Conservation (phyloP, 495 filamentous ascomycete species). For the Podospora sp. region DNA sequence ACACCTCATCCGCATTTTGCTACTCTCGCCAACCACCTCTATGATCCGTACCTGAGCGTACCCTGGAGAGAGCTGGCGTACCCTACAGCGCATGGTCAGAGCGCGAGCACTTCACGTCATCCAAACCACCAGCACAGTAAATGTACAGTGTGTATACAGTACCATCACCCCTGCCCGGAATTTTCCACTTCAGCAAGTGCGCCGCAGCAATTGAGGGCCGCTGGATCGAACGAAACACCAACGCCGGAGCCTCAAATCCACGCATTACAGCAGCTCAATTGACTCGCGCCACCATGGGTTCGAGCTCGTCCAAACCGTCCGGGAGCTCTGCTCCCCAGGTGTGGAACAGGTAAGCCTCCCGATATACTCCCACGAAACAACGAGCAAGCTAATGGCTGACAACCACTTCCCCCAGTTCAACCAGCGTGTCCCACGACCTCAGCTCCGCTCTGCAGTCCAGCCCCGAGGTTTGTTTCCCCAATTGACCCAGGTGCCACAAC, state of each 20-base stretch:
- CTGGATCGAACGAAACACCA: conserved; percentile 1
- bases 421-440: conserved; percentile 84
- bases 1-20: too few relatives aligned
- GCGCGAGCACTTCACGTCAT: neutral
- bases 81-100: neutral
- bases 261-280: conserved; percentile 21
- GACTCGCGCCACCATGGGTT: conserved; percentile 45
- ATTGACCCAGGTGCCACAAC: neutral
- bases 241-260: neutral
- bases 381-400: conserved; percentile 11
- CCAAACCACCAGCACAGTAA: conserved; percentile 4
- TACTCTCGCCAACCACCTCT: too few relatives aligned
- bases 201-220: conserved; percentile 27
- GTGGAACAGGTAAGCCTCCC: conserved; percentile 50
- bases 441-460: conserved; percentile 79
- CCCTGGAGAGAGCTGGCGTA: neutral
- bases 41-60: too few relatives aligned
- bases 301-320: conserved; percentile 52
- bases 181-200: conserved; percentile 20
- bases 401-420: conserved; percentile 61
- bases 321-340: conserved; percentile 43
- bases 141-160: conserved; percentile 4
- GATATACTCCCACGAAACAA: neutral
- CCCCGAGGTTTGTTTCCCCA: conserved; percentile 68
- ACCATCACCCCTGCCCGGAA: conserved; percentile 25